phyloP scores from a whole-genome alignment of 148 eudicot species.

The Rhododendron henanense region DNA sequence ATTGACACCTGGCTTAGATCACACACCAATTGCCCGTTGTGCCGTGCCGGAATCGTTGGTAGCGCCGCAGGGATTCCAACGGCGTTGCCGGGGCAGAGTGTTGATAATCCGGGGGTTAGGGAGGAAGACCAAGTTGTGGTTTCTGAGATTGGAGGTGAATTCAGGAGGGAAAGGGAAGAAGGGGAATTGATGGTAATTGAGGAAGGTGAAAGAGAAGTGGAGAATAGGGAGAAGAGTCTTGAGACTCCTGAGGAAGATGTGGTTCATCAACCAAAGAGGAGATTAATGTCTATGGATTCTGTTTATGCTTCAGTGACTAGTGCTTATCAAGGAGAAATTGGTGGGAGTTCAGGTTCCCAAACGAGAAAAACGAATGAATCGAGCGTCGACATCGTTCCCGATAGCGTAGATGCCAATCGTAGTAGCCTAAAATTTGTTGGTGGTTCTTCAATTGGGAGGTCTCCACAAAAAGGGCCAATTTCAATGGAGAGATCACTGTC shows the following conservation, averaged over 20 bases:
- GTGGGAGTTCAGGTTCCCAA: conserved; percentile 6
- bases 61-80: neutral
- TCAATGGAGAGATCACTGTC: conserved; percentile 52
- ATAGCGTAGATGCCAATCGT: conserved; percentile 1
- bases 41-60: conserved; percentile 49
- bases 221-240: neutral
- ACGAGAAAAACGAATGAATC: neutral
- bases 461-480: conserved; percentile 23
- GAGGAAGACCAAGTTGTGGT: conserved; percentile 19
- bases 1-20: conserved; percentile 81
- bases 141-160: conserved; percentile 1
- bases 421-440: conserved; percentile 12
- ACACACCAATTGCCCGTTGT: conserved; percentile 71
- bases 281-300: conserved; percentile 29
- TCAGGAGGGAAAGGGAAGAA: conserved; percentile 8
- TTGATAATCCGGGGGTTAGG: neutral
- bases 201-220: conserved; percentile 14
- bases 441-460: conserved; percentile 19
- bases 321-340: conserved; percentile 2
- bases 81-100: neutral
- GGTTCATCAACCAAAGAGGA: neutral
- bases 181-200: neutral
- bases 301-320: conserved; percentile 17
- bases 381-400: neutral
- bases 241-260: conserved; percentile 2